Base-by-base conservation (phyloP, 169 alveolate species). In the Eimeria mitis region DNA sequence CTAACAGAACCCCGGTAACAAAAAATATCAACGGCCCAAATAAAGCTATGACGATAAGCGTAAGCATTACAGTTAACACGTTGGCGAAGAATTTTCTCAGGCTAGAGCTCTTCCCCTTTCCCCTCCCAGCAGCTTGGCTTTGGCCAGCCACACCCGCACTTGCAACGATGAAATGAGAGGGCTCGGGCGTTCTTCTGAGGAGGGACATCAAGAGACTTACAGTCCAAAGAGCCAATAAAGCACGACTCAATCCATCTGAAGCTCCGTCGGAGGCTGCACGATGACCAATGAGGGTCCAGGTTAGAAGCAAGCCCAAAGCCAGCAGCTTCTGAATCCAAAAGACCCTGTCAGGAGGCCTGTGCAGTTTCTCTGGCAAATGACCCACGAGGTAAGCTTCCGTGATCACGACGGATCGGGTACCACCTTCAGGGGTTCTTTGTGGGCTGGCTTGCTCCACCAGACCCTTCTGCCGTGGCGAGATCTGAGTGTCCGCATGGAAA, bases 11-110 rank as follows among this genome's bases (percentile, higher is more conserved):
- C 88, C 88, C 61, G 14, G 65, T 78, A 52, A 78, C 14, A 28
- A 78, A 49, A 2, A 78, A 31, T 21, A 78, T 28, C 6, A 52
- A 2, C n/a, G 88, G 88, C 25, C 88, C 88, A 52, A 78, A 78
- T n/a, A 78, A 13, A 42, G 49, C 65, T 28, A 47, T 4, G 47
- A 52, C 8, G 31, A 31, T 0, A 9, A 78, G 44, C 44, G 68
- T n/a, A 4, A 78, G 44, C 47, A 78, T 28, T 31, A 52, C 40
- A 47, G 31, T 49, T 31, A 78, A 44, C 42, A n/a, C 44, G 31
- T 78, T 78, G 88, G 88, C 61, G 68, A 78, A 19, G 65, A 78
- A 8, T 31, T 49, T 44, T 65, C 88, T 31, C 88, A 78, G 68
- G 49, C 11, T 78, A 49, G 42, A 49, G 44, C 21, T 28, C 42